phyloP scores from a whole-genome alignment of 257 asterid genomes.

The Gardenia jasminoides region DNA sequence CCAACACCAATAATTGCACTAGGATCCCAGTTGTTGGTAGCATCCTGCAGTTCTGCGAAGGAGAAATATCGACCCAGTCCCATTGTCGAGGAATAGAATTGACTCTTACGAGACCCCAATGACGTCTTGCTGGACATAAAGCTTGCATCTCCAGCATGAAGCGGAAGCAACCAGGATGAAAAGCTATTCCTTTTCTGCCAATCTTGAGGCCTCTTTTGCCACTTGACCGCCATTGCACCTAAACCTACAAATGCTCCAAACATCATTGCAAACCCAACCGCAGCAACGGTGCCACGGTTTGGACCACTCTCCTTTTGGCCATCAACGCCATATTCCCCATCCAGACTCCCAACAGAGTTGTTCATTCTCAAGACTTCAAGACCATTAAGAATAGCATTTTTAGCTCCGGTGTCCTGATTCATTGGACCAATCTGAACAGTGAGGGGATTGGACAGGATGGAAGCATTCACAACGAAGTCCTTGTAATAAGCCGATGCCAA shows the following conservation, averaged over 20 bases:
- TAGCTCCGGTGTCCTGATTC: slow-evolving; percentile 32
- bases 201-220: slow-evolving; percentile 91
- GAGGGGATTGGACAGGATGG: slow-evolving; percentile 31
- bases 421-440: slow-evolving; percentile 39
- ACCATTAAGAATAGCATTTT: slow-evolving; percentile 45
- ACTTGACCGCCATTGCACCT: slow-evolving; percentile 91
- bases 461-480: slow-evolving; percentile 41
- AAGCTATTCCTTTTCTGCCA: slow-evolving; percentile 80
- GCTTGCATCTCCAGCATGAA: slow-evolving; percentile 55
- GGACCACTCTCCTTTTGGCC: slow-evolving; percentile 22
- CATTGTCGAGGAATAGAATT: slow-evolving; percentile 41
- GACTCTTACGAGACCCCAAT: slow-evolving; percentile 46
- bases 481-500: slow-evolving; percentile 36
- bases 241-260: slow-evolving; percentile 82
- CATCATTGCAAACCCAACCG: slow-evolving; percentile 96
- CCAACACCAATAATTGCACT: slow-evolving; percentile 75
- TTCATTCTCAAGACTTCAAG: slow-evolving; percentile 43
- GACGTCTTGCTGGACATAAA: slow-evolving; percentile 43
- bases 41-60: slow-evolving; percentile 55
- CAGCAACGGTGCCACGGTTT: slow-evolving; percentile 60
- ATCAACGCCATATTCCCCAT: slow-evolving; percentile 42
- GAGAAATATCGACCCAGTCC: slow-evolving; percentile 56
- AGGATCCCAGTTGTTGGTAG: slow-evolving; percentile 77
- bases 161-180: slow-evolving; percentile 89
- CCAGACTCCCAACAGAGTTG: slow-evolving; percentile 43